Evolutionary conservation across 2,329 filamentous ascomycete species (phyloP).

Genomic region (Aspergillus spinulosporus): DNA sequence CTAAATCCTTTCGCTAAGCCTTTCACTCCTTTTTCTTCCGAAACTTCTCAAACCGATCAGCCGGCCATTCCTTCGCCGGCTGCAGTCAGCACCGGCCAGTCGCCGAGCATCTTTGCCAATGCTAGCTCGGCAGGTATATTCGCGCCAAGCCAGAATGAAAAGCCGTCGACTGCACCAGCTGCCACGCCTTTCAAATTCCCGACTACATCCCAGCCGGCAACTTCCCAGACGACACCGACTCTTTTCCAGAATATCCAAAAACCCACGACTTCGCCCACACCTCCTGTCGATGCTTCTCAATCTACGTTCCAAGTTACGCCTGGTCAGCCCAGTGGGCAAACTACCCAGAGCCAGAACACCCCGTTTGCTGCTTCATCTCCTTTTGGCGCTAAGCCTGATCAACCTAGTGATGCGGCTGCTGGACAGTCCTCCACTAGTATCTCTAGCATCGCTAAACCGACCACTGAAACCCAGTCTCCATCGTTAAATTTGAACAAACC

Average conservation of each 20-base stretch:
- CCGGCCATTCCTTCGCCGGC: not conserved
- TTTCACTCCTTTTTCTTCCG: slow-evolving; percentile 6
- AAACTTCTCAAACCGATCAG: slow-evolving; percentile 3
- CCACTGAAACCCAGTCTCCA: slow-evolving; percentile 3
- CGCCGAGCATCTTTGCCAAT: not conserved
- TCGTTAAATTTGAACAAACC: slow-evolving; percentile 14
- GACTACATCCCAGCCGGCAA: not conserved
- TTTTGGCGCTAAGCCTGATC: slow-evolving; percentile 1
- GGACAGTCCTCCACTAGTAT: slow-evolving; percentile 19
- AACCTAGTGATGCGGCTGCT: slow-evolving; percentile 14
- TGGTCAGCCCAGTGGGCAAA: slow-evolving; percentile 4
- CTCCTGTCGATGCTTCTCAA: slow-evolving; percentile 9
- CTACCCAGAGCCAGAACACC: not conserved
- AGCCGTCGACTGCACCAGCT: not conserved
- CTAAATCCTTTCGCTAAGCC: slow-evolving; percentile 17
- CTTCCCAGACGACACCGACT: slow-evolving; percentile 1
- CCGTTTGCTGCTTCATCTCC: not conserved
- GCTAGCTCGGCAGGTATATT: not conserved
- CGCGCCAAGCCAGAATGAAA: slow-evolving; percentile 1
- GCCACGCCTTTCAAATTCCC: slow-evolving; percentile 11
- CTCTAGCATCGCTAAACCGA: slow-evolving; percentile 16
- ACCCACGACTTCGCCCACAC: slow-evolving; percentile 9
- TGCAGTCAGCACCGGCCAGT: not conserved
- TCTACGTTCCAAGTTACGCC: not conserved
- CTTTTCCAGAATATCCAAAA: slow-evolving; percentile 1